Percentiles rank a stretch among this genome's conserved stretches.
These are phyloP conservation scores for Schwanniomyces pseudopolymorphus DNA, from an alignment of 805 yeast genomes.

Conservation along the genomic window DNA sequence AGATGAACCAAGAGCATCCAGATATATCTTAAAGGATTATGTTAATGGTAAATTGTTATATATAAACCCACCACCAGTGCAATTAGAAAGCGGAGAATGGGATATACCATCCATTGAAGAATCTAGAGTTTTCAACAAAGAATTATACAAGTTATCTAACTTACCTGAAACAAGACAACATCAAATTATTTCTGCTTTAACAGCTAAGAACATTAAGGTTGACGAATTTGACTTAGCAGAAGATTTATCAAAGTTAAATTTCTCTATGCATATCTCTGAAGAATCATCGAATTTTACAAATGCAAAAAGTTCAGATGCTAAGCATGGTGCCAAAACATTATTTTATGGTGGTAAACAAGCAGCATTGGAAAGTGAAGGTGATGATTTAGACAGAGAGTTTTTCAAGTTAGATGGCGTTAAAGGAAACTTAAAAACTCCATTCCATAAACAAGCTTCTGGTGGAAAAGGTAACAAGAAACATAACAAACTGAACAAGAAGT, in stretches of 20 bases:
- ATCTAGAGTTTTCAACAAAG: constrained; percentile 62
- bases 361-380: constrained; percentile 73
- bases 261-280: constrained; percentile 68
- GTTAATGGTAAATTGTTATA: constrained; percentile 87
- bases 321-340: constrained; percentile 45
- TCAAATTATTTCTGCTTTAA: constrained; percentile 67
- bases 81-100: constrained; percentile 56
- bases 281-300: constrained; percentile 22
- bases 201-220: constrained; percentile 48
- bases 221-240: constrained; percentile 62
- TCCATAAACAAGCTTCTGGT: constrained; percentile 51
- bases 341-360: constrained; percentile 84
- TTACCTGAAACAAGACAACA: constrained; percentile 72
- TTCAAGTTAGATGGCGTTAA: constrained; percentile 65
- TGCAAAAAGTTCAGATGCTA: constrained; percentile 13
- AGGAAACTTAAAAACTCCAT: constrained; percentile 69
- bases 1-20: constrained; percentile 91
- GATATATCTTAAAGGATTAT: constrained; percentile 90
- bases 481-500: constrained; percentile 75
- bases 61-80: constrained; percentile 83
- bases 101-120: constrained; percentile 47
- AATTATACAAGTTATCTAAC: constrained; percentile 62
- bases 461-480: constrained; percentile 51
- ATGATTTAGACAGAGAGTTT: constrained; percentile 82
- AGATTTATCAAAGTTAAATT: constrained; percentile 71